phyloP scores from a whole-genome alignment of 2,329 filamentous ascomycete species.

The Cercospora janseana region DNA sequence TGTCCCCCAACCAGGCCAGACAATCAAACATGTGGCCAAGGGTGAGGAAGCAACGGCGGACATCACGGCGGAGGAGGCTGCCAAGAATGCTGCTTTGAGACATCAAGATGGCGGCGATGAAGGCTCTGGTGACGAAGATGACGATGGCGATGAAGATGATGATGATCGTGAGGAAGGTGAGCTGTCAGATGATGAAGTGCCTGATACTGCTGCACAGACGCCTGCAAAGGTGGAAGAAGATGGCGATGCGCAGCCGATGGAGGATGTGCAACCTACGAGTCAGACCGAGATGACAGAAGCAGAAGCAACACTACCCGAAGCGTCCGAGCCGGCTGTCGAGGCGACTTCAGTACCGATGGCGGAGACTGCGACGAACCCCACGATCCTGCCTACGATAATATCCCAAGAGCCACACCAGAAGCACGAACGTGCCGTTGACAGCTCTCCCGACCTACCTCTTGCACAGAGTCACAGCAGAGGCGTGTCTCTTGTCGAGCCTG shows the following conservation, averaged over 20 bases:
- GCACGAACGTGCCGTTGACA: constrained; percentile 37
- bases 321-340: neutral
- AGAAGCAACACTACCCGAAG: neutral
- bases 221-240: constrained; percentile 21
- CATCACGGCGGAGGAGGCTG: constrained; percentile 40
- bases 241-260: constrained; percentile 19
- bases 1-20: constrained; percentile 37
- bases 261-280: constrained; percentile 17
- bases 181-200: constrained; percentile 34
- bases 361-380: neutral
- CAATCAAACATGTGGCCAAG: constrained; percentile 38
- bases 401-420: neutral
- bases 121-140: constrained; percentile 51
- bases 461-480: constrained; percentile 42
- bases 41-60: constrained; percentile 37
- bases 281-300: constrained; percentile 14
- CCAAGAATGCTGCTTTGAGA: constrained; percentile 49
- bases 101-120: constrained; percentile 46
- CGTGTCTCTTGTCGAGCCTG: constrained; percentile 33
- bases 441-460: constrained; percentile 46
- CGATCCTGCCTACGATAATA: neutral
- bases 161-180: constrained; percentile 39
- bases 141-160: constrained; percentile 51
- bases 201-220: constrained; percentile 25
- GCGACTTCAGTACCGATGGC: neutral